These are phyloP conservation scores for Colletotrichum sp. DNA, from an alignment of 2,329 filamentous ascomycete species.

Conservation along the genomic window DNA sequence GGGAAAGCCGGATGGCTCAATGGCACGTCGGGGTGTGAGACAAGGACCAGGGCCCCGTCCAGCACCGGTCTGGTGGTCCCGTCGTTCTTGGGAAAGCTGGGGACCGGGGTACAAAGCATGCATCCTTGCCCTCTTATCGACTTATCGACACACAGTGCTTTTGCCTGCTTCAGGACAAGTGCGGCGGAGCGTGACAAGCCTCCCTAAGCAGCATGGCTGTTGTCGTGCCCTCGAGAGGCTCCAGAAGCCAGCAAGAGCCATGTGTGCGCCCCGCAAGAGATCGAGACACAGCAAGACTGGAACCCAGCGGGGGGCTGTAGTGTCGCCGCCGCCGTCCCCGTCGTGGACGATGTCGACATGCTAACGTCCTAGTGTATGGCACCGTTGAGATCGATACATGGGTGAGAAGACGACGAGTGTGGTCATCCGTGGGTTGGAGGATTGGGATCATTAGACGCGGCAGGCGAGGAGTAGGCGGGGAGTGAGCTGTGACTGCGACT, in stretches of 20 bases:
- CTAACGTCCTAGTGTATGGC: background rate
- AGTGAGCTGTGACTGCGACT: background rate
- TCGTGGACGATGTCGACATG: background rate
- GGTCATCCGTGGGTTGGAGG: background rate
- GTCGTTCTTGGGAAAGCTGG: constrained; percentile 19
- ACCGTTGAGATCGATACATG: background rate
- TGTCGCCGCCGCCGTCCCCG: background rate
- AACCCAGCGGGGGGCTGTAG: background rate
- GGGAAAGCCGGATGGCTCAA: constrained; percentile 18
- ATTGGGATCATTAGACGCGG: background rate
- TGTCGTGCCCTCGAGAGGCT: background rate
- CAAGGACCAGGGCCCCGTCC: constrained; percentile 14
- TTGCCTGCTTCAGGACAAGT: constrained; percentile 9
- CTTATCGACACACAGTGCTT: constrained; percentile 13
- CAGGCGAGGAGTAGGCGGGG: background rate
- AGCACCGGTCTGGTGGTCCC: constrained; percentile 15
- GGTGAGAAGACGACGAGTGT: background rate
- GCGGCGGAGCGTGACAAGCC: constrained; percentile 12
- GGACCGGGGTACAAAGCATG: constrained; percentile 7
- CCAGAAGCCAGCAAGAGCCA: background rate
- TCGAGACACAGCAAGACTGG: background rate
- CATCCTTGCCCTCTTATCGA: background rate
- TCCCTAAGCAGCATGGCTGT: constrained; percentile 7
- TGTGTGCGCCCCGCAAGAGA: constrained; percentile 1
- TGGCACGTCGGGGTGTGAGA: constrained; percentile 14